Base-by-base conservation (phyloP, 805 yeast genomes). In the Candida adriatica region DNA sequence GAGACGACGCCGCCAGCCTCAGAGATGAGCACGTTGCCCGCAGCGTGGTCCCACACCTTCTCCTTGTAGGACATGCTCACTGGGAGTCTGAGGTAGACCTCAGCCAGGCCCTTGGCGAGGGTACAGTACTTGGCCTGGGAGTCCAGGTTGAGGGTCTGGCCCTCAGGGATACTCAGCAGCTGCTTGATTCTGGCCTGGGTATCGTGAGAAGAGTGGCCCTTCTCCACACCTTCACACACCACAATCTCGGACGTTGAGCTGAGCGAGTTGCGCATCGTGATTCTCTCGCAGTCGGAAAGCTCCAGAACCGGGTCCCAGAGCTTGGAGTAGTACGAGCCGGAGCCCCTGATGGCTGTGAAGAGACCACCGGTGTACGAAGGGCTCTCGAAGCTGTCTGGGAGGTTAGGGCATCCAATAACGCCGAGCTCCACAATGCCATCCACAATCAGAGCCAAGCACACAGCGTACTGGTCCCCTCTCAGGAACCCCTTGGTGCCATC, bases 21-120 rank as follows among this genome's bases (percentile, higher is more conserved):
- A 21, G 71, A 67, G 27, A 94, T 78, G 39, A 92, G 68, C 10
- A 90, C 66, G 49, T 82, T 80, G 4, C 98, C 99, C 2, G 96
- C 94, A 13, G 97, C 97, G 56, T 92, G 99, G 59, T 92, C 99
- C 97, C 98, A 92, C 38, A 92, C 87, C 59, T 92, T 92, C 55
- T 92, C 99, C 47, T 84, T 71, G 55, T 88, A 92, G 3, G 70
- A 59, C 31, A 75, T 65, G 43, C 70, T 75, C 27, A 79, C 74
- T 10, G 99, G 99, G 37, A 94, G 61, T 45, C 99, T 77, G 39
- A 92, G 64, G 49, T 94, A 92, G 10, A 92, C 71, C 48, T 92
- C 96, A 4, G 96, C 97, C 34, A 81, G 80, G 21, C 98, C 98
- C 41, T 79, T 70, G 8, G 96, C 78, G 27, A 92, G 68, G 11